Conservation (phyloP, 345 rosid genomes). For the Arabis hirsuta region DNA sequence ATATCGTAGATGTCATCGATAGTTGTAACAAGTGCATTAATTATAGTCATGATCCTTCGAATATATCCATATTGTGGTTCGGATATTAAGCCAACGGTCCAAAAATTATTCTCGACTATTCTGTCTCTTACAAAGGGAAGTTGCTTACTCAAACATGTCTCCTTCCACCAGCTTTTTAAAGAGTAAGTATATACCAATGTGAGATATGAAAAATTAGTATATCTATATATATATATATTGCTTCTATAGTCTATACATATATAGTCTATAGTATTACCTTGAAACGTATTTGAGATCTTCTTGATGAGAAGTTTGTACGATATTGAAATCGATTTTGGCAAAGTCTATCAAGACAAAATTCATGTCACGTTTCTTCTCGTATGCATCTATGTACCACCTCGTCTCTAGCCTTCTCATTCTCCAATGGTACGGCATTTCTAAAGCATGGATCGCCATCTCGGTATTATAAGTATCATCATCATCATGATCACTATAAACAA, state of each 20-base stretch:
- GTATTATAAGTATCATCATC: conserved; percentile 1
- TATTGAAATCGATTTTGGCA: conserved; percentile 44
- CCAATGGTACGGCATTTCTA: conserved; percentile 40
- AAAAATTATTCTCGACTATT: conserved; percentile 46
- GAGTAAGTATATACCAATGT: neutral
- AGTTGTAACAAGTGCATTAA: conserved; percentile 6
- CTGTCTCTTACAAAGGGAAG: conserved; percentile 45
- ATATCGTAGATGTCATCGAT: conserved; percentile 52
- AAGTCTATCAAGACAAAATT: conserved; percentile 31
- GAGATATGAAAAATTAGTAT: neutral
- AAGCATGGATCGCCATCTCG: conserved; percentile 26
- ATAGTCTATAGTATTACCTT: conserved; percentile 14
- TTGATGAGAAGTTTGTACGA: conserved; percentile 40
- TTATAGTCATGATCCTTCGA: conserved; percentile 38
- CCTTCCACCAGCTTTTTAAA: conserved; percentile 49
- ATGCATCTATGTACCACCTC: conserved; percentile 40
- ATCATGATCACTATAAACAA: neutral
- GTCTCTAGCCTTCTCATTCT: conserved; percentile 40
- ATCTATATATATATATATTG: neutral
- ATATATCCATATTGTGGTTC: conserved; percentile 40
- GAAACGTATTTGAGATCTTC: conserved; percentile 43
- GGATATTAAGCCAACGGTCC: conserved; percentile 33
- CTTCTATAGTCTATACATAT: neutral
- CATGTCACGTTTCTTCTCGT: conserved; percentile 24
- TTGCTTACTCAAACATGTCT: conserved; percentile 25